Conservation (phyloP, 495 filamentous ascomycete species). For the Penicillium desertorum region DNA sequence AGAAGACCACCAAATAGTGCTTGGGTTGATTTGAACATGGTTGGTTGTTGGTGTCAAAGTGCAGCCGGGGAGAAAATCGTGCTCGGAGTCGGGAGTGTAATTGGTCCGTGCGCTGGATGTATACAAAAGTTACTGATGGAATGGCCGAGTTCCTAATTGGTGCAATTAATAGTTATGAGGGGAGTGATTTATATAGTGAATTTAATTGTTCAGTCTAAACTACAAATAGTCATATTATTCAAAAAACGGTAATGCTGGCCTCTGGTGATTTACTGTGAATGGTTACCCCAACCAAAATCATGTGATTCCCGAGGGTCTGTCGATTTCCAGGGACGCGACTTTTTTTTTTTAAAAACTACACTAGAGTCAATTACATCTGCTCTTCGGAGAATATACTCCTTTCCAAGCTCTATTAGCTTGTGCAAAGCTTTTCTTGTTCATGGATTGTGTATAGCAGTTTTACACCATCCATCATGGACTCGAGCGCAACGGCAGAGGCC, state of each 20-base stretch:
- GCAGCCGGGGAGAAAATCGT: slow-evolving; percentile 31
- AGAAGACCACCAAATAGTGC: slow-evolving; percentile 77
- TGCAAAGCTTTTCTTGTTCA: slow-evolving; percentile 16
- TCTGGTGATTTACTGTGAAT: slow-evolving; percentile 5
- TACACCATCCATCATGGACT: slow-evolving; percentile 39
- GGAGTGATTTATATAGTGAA: not conserved
- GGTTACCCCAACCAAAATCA: slow-evolving; percentile 26
- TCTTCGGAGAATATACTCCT: not conserved
- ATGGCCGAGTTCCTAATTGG: not conserved
- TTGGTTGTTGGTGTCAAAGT: slow-evolving; percentile 15
- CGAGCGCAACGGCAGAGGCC: slow-evolving; percentile 41
- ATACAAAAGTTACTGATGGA: slow-evolving; percentile 8
- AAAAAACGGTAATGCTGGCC: not conserved
- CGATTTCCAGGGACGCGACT: slow-evolving; percentile 13
- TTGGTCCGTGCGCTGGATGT: slow-evolving; percentile 29
- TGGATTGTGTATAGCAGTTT: slow-evolving; percentile 30
- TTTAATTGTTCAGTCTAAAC: not conserved
- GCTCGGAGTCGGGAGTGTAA: slow-evolving; percentile 29
- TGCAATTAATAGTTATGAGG: not conserved
- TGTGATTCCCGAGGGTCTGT: slow-evolving; percentile 24
- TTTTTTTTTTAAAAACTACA: slow-evolving; percentile 3
- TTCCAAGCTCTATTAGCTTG: slow-evolving; percentile 9
- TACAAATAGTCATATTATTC: not conserved
- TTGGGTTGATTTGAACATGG: slow-evolving; percentile 71
- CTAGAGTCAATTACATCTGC: not conserved